phyloP scores from a whole-genome alignment of 768 basidiomycete genomes.

The Lentinus tigrinus region DNA sequence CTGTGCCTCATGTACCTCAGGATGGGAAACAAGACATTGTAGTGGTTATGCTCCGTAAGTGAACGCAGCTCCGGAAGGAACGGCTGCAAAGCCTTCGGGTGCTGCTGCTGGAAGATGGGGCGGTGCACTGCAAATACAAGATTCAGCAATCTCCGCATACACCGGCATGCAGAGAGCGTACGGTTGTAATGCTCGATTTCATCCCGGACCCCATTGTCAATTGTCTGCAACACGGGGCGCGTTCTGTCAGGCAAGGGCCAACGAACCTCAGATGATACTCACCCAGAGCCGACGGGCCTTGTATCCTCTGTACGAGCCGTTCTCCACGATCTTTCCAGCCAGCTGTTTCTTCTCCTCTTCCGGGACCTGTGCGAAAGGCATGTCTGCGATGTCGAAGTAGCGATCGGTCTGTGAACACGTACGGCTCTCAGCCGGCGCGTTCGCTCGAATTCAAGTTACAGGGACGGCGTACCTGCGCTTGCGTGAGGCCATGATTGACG shows the following conservation, averaged over 20 bases:
- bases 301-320: slow-evolving; percentile 54
- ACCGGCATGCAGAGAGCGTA: slow-evolving; percentile 27
- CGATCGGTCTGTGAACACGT: slow-evolving; percentile 28
- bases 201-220: slow-evolving; percentile 58
- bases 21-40: slow-evolving; percentile 48
- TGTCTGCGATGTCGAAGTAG: slow-evolving; percentile 36
- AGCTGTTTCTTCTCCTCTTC: slow-evolving; percentile 34
- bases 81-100: slow-evolving; percentile 50
- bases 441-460: not conserved
- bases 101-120: slow-evolving; percentile 43
- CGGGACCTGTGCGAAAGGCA: slow-evolving; percentile 33
- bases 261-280: slow-evolving; percentile 3
- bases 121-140: slow-evolving; percentile 58
- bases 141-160: not conserved
- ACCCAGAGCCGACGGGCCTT: slow-evolving; percentile 58
- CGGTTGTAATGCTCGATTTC: slow-evolving; percentile 63
- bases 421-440: not conserved
- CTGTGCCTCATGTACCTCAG: slow-evolving; percentile 33
- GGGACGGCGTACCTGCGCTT: slow-evolving; percentile 22
- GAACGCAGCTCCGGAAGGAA: slow-evolving; percentile 51
- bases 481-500: slow-evolving; percentile 31
- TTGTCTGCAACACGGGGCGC: no score
- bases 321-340: slow-evolving; percentile 34
- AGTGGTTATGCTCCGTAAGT: slow-evolving; percentile 51
- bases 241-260: no score